Base-by-base conservation (phyloP, 2,329 filamentous ascomycete species). In the Xylaria arbuscula region DNA sequence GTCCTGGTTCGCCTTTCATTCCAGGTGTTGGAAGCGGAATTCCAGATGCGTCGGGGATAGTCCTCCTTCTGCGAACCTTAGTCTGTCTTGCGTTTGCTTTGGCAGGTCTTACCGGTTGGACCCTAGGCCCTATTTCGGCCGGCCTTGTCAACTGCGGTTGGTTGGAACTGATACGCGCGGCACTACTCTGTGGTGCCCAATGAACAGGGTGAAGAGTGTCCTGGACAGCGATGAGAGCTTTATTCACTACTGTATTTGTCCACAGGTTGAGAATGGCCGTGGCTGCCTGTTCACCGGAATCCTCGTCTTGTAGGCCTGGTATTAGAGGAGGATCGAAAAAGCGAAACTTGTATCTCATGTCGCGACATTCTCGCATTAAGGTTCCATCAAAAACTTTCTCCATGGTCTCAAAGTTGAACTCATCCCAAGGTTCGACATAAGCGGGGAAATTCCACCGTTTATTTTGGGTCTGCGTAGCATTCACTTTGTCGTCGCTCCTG, bases 391-490 rank as follows among this genome's bases (percentile, higher is more conserved):
- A 53, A 13, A 53, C 17, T 32, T 53, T 3, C 11, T 53, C 50
- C 24, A 53, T 53, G 13, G 50, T 53, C 13, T 53, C 28, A 17
- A 53, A 53, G 50, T 53, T 53, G 50, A 53, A 53, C 50, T 53
- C 13, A 17, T 53, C 28, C 24, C 24, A 53, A 28, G 50, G 50
- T 22, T 53, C 50, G 50, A 53, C 50, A 9, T 53, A 34, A 13
- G 24, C 24, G 15, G 28, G 50, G 8, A 17, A 53, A 17, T 4
- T 32, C 50, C 24, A 53, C 24, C 13, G 15, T 17, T 2, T 1
- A 10, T 11, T 42, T 15, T 42, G 2, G 11, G 11, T 34, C 15
- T 53, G 50, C 5, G 1, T 53, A 17, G 50, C 11, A 34, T 53
- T 32, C 50, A 17, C 3, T 17, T 34, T 3, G 17, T 53, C 24